These are phyloP conservation scores for Parastagonospora nodorum DNA, from an alignment of 2,329 filamentous ascomycete species.

Conservation along the genomic window DNA sequence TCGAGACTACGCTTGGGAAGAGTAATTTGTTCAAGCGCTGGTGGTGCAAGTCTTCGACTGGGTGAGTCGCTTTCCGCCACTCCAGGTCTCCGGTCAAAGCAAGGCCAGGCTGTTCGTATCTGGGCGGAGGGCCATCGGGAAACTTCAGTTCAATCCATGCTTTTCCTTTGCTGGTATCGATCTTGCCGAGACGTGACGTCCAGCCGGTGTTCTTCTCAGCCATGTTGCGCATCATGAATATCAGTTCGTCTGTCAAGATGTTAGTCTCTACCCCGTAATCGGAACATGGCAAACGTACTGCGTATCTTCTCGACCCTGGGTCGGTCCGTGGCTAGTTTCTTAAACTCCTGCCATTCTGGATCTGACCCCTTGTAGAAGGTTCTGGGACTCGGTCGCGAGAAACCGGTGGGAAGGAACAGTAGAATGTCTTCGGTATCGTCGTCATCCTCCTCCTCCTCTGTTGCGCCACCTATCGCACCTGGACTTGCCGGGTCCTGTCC, in stretches of 20 bases:
- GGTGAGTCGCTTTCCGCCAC: slow-evolving; percentile 37
- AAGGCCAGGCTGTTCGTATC: slow-evolving; percentile 54
- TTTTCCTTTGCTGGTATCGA: slow-evolving; percentile 48
- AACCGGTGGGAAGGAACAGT: slow-evolving; percentile 56
- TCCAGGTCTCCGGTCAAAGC: slow-evolving; percentile 48
- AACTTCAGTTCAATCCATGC: slow-evolving; percentile 56
- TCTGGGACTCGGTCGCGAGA: slow-evolving; percentile 46
- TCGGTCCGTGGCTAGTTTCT: slow-evolving; percentile 51
- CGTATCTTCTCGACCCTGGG: slow-evolving; percentile 47
- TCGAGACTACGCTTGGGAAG: slow-evolving; percentile 24
- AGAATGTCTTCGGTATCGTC: slow-evolving; percentile 38
- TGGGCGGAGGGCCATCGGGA: slow-evolving; percentile 54
- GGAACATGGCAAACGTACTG: slow-evolving; percentile 18
- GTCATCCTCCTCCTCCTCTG: slow-evolving; percentile 38
- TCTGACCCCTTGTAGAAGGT: slow-evolving; percentile 57
- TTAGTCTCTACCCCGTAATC: slow-evolving; percentile 7
- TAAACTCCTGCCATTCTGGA: slow-evolving; percentile 60
- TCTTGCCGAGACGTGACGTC: slow-evolving; percentile 41
- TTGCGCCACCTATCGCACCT: slow-evolving; percentile 27
- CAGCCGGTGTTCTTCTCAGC: slow-evolving; percentile 37
- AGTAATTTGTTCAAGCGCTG: slow-evolving; percentile 38
- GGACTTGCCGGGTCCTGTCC: slow-evolving; percentile 20
- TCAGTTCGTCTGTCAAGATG: slow-evolving; percentile 40
- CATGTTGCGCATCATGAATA: slow-evolving; percentile 39
- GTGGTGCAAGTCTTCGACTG: slow-evolving; percentile 43